Conservation (phyloP, 116 monocot genomes). For the Cymodocea nodosa region DNA sequence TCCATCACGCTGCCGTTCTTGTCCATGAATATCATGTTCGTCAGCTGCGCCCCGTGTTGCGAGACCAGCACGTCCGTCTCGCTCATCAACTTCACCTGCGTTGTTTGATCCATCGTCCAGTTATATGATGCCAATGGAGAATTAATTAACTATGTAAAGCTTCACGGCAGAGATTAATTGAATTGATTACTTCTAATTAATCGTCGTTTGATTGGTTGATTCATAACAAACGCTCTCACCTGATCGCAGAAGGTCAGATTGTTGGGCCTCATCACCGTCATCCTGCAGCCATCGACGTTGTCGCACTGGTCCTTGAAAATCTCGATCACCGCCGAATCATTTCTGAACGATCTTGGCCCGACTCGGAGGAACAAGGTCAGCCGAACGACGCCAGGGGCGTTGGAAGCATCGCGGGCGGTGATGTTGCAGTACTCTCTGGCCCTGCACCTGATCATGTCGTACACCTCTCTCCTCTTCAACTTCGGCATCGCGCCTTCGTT, state of each 20-base stretch:
- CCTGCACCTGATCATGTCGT: constrained; percentile 57
- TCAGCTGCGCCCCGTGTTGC: constrained; percentile 78
- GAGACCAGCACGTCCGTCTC: constrained; percentile 20
- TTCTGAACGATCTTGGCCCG: constrained; percentile 53
- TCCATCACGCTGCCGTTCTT: constrained; percentile 35
- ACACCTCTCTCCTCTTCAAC: constrained; percentile 23
- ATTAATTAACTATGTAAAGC: neutral
- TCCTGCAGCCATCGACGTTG: constrained; percentile 32
- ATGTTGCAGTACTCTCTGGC: constrained; percentile 48
- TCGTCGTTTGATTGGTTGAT: neutral
- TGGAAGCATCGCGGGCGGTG: neutral
- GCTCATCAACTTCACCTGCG: constrained; percentile 40
- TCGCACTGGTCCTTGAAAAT: constrained; percentile 43
- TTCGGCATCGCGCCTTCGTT: constrained; percentile 41
- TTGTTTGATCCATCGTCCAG: no score
- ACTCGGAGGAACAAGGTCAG: constrained; percentile 42
- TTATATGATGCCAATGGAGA: no score
- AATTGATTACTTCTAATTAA: no score
- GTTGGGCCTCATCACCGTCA: constrained; percentile 20
- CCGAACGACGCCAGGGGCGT: constrained; percentile 3
- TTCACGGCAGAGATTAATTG: no score
- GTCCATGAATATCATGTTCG: constrained; percentile 86
- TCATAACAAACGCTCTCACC: constrained; percentile 11
- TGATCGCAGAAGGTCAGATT: constrained; percentile 80
- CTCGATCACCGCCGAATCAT: constrained; percentile 35